phyloP scores from a whole-genome alignment of 1,284 basidiomycete species.

The Apiotrichum sp. region DNA sequence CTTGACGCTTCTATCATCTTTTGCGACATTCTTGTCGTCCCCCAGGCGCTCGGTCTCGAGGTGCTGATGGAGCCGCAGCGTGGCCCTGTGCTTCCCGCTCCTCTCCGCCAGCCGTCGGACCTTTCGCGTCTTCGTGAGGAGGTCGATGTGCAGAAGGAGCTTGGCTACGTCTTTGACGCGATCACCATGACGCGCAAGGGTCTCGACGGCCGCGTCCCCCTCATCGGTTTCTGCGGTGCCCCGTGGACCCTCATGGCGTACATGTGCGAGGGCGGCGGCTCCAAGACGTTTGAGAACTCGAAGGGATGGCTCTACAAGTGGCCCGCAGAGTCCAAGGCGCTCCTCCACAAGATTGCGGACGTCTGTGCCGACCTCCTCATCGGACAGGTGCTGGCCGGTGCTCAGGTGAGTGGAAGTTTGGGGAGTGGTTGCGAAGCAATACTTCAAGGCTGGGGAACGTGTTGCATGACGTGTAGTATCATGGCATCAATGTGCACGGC shows the following conservation, averaged over 20 bases:
- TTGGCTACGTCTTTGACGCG: conserved; percentile 86
- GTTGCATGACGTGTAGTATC: too few relatives aligned
- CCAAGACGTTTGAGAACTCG: conserved; percentile 76
- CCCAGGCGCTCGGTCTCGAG: conserved; percentile 90
- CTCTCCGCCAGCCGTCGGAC: conserved; percentile 70
- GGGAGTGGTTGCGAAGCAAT: too few relatives aligned
- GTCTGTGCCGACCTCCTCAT: conserved; percentile 81
- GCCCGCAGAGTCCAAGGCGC: conserved; percentile 68
- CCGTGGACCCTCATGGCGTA: conserved; percentile 96
- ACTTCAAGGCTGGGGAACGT: too few relatives aligned
- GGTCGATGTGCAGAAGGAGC: conserved; percentile 71
- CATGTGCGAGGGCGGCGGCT: conserved; percentile 92
- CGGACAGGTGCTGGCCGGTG: conserved; percentile 84
- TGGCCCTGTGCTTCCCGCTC: conserved; percentile 77
- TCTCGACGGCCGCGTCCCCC: conserved; percentile 75
- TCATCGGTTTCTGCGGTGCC: conserved; percentile 92
- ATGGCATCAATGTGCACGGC: too few relatives aligned
- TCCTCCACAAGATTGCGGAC: conserved; percentile 70
- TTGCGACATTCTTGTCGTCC: conserved; percentile 91
- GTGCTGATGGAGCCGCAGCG: conserved; percentile 77
- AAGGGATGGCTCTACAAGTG: conserved; percentile 90
- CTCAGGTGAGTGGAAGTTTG: conserved; percentile 59
- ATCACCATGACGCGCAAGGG: conserved; percentile 72
- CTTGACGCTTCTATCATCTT: conserved; percentile 95
- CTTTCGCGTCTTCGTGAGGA: conserved; percentile 55